Evolutionary conservation across 345 rosid species (phyloP).

Genomic region (Passiflora organensis): DNA sequence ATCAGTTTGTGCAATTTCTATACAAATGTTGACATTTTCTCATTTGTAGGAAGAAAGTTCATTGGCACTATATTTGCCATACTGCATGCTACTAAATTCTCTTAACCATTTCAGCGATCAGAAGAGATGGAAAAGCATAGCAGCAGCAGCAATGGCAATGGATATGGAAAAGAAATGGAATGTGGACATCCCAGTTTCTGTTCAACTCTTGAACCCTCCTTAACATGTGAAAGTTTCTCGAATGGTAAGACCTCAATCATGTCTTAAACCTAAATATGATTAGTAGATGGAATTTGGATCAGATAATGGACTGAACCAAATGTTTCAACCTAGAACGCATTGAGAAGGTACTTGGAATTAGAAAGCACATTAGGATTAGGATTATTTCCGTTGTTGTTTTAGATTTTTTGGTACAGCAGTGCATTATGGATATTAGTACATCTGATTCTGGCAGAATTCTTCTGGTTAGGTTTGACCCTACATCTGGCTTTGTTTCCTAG

Average conservation of each 20-base stretch:
- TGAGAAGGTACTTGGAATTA: neutral
- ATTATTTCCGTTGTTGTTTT: too few species aligned
- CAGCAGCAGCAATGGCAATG: slow-evolving; percentile 37
- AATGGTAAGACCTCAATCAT: slow-evolving; percentile 7
- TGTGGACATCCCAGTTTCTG: slow-evolving; percentile 21
- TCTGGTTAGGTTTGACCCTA: too few species aligned
- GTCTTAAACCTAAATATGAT: neutral
- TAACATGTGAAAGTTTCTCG: slow-evolving; percentile 30
- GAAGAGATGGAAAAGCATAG: slow-evolving; percentile 34
- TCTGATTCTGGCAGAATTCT: too few species aligned
- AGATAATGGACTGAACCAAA: neutral
- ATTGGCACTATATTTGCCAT: neutral
- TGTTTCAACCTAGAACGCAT: neutral
- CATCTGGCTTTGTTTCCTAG: too few species aligned
- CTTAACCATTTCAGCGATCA: slow-evolving; percentile 24
- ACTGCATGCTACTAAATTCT: neutral
- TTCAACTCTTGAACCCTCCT: slow-evolving; percentile 45
- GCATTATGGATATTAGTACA: neutral
- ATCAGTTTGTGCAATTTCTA: too few species aligned
- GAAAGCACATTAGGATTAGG: too few species aligned
- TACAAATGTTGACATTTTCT: too few species aligned
- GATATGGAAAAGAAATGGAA: slow-evolving; percentile 33
- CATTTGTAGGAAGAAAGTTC: too few species aligned
- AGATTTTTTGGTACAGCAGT: too few species aligned
- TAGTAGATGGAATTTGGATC: neutral